A percentile compares a stretch with the other conserved stretches of the same genome.
Conservation (phyloP, 1,139 yeast genomes). For the Wickerhamomyces sp. region DNA sequence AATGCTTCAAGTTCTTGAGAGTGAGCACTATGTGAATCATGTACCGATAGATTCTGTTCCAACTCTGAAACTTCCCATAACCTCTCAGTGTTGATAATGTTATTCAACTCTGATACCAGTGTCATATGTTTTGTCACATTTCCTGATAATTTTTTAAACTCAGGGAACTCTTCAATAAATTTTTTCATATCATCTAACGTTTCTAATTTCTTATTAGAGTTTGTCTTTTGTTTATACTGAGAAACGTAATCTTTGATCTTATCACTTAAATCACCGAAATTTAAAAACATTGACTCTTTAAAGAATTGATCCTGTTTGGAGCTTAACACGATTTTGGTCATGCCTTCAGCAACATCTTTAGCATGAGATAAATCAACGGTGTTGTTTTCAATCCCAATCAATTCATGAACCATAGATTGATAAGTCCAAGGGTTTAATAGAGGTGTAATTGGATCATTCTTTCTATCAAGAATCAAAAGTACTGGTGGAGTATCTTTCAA, state of each 20-base stretch:
- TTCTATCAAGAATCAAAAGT: slow-evolving; percentile 74
- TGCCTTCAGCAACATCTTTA: slow-evolving; percentile 37
- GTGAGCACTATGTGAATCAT: slow-evolving; percentile 50
- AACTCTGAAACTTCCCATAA: slow-evolving; percentile 86
- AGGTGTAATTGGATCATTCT: slow-evolving; percentile 91
- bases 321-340: slow-evolving; percentile 57
- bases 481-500: slow-evolving; percentile 66
- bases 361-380: slow-evolving; percentile 58
- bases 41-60: slow-evolving; percentile 80
- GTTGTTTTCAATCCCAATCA: slow-evolving; percentile 75
- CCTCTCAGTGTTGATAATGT: slow-evolving; percentile 52
- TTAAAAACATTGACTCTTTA: slow-evolving; percentile 74
- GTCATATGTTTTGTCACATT: slow-evolving; percentile 94
- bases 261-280: slow-evolving; percentile 93
- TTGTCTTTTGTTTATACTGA: slow-evolving; percentile 75
- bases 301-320: slow-evolving; percentile 73
- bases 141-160: slow-evolving; percentile 78
- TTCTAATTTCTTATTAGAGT: slow-evolving; percentile 63
- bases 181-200: slow-evolving; percentile 85
- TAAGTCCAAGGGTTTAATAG: slow-evolving; percentile 94
- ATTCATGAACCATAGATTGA: slow-evolving; percentile 95
- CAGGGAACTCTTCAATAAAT: slow-evolving; percentile 90
- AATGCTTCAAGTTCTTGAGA: slow-evolving; percentile 42
- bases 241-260: slow-evolving; percentile 81
- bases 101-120: slow-evolving; percentile 78